Evolutionary conservation across 257 asterid genomes (phyloP).

Genomic region (Buddleja alternifolia): DNA sequence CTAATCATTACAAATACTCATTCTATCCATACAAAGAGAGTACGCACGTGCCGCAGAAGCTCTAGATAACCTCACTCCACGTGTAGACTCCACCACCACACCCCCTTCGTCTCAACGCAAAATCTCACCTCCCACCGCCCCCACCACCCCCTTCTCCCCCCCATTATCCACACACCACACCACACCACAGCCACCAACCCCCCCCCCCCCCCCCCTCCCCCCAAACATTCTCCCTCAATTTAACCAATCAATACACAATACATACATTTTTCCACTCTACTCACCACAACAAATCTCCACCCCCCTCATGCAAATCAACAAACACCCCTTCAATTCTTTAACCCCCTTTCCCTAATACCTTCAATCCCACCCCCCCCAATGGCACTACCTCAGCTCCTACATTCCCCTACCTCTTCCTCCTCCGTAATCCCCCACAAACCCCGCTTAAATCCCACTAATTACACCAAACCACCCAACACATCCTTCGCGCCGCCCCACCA

Average conservation of each 20-base stretch:
- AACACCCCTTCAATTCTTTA: slow-evolving; percentile 8
- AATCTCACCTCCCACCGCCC: slow-evolving; percentile 29
- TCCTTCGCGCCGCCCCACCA: slow-evolving; percentile 32
- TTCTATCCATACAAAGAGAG: neutral
- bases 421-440: slow-evolving; percentile 48
- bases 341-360: neutral
- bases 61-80: slow-evolving; percentile 57
- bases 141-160: slow-evolving; percentile 14
- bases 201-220: slow-evolving; percentile 11
- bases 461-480: slow-evolving; percentile 31
- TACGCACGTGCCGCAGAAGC: slow-evolving; percentile 21
- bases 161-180: slow-evolving; percentile 35
- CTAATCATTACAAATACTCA: no score
- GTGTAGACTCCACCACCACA: slow-evolving; percentile 64
- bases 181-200: neutral
- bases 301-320: slow-evolving; percentile 26
- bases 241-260: no score
- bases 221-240: slow-evolving; percentile 23
- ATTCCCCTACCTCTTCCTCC: slow-evolving; percentile 58
- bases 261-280: neutral
- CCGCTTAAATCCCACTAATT: slow-evolving; percentile 41
- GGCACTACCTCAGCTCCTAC: slow-evolving; percentile 87
- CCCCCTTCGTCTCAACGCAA: slow-evolving; percentile 26
- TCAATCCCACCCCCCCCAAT: slow-evolving; percentile 31
- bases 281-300: slow-evolving; percentile 29